Evolutionary conservation across 2,329 filamentous ascomycete species (phyloP).

Genomic region (Microsporum ferrugineum): DNA sequence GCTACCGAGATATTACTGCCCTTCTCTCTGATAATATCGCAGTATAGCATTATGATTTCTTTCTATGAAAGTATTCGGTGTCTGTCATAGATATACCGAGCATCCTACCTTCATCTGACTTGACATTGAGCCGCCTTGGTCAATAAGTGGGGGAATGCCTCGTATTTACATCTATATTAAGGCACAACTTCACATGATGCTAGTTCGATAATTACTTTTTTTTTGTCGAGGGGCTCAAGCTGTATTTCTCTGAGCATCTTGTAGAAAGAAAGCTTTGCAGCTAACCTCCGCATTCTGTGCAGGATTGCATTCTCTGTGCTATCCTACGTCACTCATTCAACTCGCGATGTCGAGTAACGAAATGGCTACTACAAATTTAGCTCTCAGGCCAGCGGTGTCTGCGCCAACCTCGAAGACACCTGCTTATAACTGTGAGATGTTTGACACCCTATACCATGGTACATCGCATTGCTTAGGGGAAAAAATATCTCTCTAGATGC

Average conservation of each 20-base stretch:
- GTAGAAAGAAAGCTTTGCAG: background rate
- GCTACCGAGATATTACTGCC: background rate
- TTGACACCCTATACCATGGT: background rate
- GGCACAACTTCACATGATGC: background rate
- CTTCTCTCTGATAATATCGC: background rate
- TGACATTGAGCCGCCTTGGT: conserved; percentile 7
- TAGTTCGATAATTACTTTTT: background rate
- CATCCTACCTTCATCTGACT: background rate
- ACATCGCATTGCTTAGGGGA: background rate
- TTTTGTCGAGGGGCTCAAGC: background rate
- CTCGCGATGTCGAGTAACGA: background rate
- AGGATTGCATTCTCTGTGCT: background rate
- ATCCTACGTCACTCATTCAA: background rate
- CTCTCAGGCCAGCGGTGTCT: background rate
- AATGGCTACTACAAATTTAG: background rate
- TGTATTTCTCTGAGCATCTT: background rate
- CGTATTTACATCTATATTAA: background rate
- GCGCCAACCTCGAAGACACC: background rate
- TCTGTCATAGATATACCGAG: background rate
- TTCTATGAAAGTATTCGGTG: background rate
- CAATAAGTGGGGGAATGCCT: conserved; percentile 18
- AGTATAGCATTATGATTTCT: background rate
- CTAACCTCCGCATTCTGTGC: background rate
- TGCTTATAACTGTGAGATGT: background rate
- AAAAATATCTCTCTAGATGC: conserved; percentile 45